Conservation (phyloP, 306 rosid species). For the Aeschynomene evenia region DNA sequence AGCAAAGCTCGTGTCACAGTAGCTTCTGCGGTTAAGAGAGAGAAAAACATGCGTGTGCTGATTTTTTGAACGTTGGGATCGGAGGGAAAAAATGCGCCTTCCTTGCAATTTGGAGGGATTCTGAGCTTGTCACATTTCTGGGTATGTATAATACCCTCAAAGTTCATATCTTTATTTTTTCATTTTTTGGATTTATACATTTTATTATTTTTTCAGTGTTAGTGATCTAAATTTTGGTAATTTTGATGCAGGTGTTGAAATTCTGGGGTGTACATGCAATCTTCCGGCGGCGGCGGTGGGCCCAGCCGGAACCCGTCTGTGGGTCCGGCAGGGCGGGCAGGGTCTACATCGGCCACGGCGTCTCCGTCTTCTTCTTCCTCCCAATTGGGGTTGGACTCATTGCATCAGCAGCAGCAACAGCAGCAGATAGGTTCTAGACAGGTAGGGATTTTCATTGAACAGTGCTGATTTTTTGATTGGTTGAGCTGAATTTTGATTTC, state of each 20-base stretch:
- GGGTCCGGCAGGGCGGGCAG: not conserved
- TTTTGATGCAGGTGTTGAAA: constrained; percentile 29
- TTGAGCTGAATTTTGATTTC: constrained; percentile 29
- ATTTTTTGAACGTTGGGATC: constrained; percentile 85
- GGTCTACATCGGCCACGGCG: constrained; percentile 74
- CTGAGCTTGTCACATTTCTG: constrained; percentile 22
- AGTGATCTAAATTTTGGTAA: constrained; percentile 40
- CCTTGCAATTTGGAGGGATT: constrained; percentile 41
- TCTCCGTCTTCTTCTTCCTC: constrained; percentile 89
- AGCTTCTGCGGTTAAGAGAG: constrained; percentile 36
- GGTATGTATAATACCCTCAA: not conserved
- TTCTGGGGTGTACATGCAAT: constrained; percentile 71
- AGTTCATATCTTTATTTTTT: not conserved
- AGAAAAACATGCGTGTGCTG: constrained; percentile 20
- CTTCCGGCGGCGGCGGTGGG: constrained; percentile 65
- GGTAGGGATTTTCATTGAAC: constrained; percentile 48
- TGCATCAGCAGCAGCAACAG: constrained; percentile 57
- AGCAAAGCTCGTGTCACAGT: constrained; percentile 37
- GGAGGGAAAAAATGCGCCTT: constrained; percentile 54
- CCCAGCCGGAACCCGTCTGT: constrained; percentile 71
- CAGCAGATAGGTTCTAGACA: constrained; percentile 79
- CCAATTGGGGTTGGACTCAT: constrained; percentile 70
- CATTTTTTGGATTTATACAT: too few relatives aligned
- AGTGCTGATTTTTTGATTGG: constrained; percentile 17
- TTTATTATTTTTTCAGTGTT: not conserved